A percentile compares a stretch with the other conserved stretches of the same genome.
Conservation (phyloP, 2,329 filamentous ascomycete species). For the Talaromyces piceae region DNA sequence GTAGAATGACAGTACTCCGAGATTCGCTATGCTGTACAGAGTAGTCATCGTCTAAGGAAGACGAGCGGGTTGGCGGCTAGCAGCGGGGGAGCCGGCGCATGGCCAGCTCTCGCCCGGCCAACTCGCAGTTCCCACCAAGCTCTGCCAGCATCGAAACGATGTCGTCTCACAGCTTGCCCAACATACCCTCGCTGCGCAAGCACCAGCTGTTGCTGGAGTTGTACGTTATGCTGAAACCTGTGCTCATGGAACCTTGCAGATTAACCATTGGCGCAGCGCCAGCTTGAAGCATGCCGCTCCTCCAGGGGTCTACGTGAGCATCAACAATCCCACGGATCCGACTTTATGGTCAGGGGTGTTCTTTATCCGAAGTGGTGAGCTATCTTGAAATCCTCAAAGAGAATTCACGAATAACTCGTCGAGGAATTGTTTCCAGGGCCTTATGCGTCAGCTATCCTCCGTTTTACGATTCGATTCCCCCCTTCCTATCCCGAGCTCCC, state of each 20-base stretch:
- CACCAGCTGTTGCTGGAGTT: slow-evolving; percentile 78
- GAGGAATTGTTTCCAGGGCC: slow-evolving; percentile 54
- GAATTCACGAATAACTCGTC: background rate
- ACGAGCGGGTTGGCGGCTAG: background rate
- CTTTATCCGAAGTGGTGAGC: slow-evolving; percentile 76
- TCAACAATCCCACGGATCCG: slow-evolving; percentile 73
- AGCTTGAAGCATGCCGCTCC: slow-evolving; percentile 76
- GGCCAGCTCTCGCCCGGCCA: background rate
- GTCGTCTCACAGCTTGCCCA: slow-evolving; percentile 31
- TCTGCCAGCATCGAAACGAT: slow-evolving; percentile 15
- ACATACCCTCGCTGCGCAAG: slow-evolving; percentile 52
- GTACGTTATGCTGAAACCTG: slow-evolving; percentile 43
- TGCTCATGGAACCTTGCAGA: background rate
- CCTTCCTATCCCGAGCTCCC: slow-evolving; percentile 69
- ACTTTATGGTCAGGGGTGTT: slow-evolving; percentile 84
- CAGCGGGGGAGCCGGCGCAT: background rate
- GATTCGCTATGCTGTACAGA: too few relatives aligned
- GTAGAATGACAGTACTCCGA: too few relatives aligned
- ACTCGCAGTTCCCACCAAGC: background rate
- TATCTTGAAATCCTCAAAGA: slow-evolving; percentile 3
- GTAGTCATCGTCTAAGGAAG: too few relatives aligned
- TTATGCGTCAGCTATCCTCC: slow-evolving; percentile 77
- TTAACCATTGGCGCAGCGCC: slow-evolving; percentile 48
- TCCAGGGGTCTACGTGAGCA: slow-evolving; percentile 76
- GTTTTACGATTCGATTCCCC: slow-evolving; percentile 85